Base-by-base conservation (phyloP, 805 yeast genomes). In the Myxozyma geophila region DNA sequence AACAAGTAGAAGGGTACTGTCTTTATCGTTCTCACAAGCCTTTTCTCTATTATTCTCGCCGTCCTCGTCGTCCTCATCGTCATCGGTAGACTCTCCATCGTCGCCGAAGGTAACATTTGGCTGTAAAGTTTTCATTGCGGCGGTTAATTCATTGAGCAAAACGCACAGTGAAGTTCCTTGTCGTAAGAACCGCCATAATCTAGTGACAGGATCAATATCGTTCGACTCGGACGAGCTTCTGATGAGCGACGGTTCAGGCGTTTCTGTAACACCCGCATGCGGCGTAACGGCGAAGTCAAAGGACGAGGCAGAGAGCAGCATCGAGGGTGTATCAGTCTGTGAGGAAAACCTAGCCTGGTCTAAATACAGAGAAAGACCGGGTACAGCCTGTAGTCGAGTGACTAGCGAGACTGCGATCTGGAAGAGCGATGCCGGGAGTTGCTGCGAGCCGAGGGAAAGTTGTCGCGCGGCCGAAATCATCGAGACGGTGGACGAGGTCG, bases 151-250 rank as follows among this genome's bases (percentile, higher is more conserved):
- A 76, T 95, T 93, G 79, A 88, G 90, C 7, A 93, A 78, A 48
- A 90, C 83, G 75, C 98, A 92, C 48, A 95, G 79, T 3, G 98
- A 96, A 1, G 96, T 87, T 10, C 98, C 99, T 72, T 89, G 91
- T 71, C 93, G 96, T 72, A 95, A 87, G 40, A 95, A 78, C 69
- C 90, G 87, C 85, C 97, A 89, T 49, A 95, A 74, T 67, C 91
- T 92, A 1, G 97, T 91, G 1, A 90, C 98, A 2, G 98, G 98
- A 74, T 95, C 99, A 72, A 90, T 64, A 8, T 88, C 67, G 83
- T 83, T 64, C 89, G 89, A 3, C 93, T n/a, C 37, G 1, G 10
- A 9, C 28, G 28, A 28, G 28, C 5, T 5, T 28, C 5, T 28
- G 17, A 36, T 23, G 12, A 44, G 28, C 49, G 52, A 28, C 23